Evolutionary conservation across 495 filamentous ascomycete species (phyloP).

Genomic region (Talaromyces liani): DNA sequence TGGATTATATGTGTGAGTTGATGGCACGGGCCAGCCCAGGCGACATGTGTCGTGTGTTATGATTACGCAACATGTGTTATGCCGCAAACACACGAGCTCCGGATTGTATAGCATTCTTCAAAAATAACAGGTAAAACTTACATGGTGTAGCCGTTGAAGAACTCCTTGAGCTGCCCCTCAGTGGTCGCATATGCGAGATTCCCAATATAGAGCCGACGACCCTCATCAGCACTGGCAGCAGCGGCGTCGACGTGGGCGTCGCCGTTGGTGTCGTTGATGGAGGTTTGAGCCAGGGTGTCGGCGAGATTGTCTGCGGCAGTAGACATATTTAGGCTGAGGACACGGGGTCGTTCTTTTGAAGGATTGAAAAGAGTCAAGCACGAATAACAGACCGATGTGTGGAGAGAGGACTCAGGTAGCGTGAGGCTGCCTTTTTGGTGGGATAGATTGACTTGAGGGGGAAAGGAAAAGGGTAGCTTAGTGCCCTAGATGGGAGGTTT

Average conservation of each 20-base stretch:
- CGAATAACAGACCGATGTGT: constrained; percentile 24
- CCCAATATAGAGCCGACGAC: constrained; percentile 97
- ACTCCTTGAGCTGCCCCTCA: constrained; percentile 98
- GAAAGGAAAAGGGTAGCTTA: constrained; percentile 71
- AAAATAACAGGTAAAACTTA: constrained; percentile 46
- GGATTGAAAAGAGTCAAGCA: constrained; percentile 12
- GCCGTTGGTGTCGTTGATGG: constrained; percentile 65
- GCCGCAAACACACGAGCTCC: background rate
- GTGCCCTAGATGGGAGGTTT: constrained; percentile 68
- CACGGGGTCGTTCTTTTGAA: constrained; percentile 19
- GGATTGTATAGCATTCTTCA: background rate
- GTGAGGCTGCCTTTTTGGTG: constrained; percentile 37
- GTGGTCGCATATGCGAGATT: constrained; percentile 99
- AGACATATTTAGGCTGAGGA: constrained; percentile 50
- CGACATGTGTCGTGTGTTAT: background rate
- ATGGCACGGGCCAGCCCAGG: background rate
- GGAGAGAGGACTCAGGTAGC: constrained; percentile 34
- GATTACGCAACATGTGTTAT: background rate
- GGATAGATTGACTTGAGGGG: constrained; percentile 45
- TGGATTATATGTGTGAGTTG: background rate
- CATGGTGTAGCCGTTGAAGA: constrained; percentile 98
- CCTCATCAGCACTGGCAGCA: constrained; percentile 93
- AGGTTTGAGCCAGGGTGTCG: constrained; percentile 38
- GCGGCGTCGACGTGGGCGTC: constrained; percentile 76
- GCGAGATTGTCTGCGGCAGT: constrained; percentile 46